Evolutionary conservation across 1,284 basidiomycete species (phyloP), one percentile per base, ranked within the genome.

Genomic region (Grifola frondosa): DNA sequence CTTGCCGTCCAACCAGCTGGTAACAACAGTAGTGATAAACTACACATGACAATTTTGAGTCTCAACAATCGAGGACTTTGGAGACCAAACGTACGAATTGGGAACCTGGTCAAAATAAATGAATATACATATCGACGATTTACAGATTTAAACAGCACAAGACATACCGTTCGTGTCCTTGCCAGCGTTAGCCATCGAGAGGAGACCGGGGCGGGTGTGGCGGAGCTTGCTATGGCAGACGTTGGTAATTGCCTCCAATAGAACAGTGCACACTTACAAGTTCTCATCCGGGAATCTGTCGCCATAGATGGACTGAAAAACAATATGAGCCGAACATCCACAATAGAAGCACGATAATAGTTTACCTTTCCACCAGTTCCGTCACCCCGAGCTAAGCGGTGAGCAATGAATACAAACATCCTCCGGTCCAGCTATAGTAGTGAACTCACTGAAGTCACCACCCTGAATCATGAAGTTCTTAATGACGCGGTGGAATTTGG

Each of bases 101-200:
- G 50, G 91, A 90, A 46, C 88, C 87, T 82, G 55, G 30, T 59
- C 33, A 59, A 32, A n/a, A 22, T n/a, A 25, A 22, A 21, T 12
- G 30, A 25, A 26, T 28, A 25, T n/a, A 19, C 10, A 22, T 38
- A 48, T 13, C 38, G 16, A 38, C 31, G 11, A 29, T 24, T 8
- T n/a, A 8, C 21, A 31, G 6, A 16, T 1, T 11, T 13, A 3
- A 32, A 33, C 16, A 23, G 6, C 9, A 3, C 3, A 17, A 9
- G 17, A 10, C 8, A 30, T 60, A 86, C 87, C 89, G 54, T 91
- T 91, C 6, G 89, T 91, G 61, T 91, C 84, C 64, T 81, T 86
- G 61, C 86, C 87, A 52, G 93, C 84, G 64, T 97, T 97, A 46
- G 94, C 92, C 93, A 97, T 97, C 11, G 93, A 95, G 50, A 96